Base-by-base conservation (phyloP, 352 stramenopile species). In the Lagenidium giganteum region DNA sequence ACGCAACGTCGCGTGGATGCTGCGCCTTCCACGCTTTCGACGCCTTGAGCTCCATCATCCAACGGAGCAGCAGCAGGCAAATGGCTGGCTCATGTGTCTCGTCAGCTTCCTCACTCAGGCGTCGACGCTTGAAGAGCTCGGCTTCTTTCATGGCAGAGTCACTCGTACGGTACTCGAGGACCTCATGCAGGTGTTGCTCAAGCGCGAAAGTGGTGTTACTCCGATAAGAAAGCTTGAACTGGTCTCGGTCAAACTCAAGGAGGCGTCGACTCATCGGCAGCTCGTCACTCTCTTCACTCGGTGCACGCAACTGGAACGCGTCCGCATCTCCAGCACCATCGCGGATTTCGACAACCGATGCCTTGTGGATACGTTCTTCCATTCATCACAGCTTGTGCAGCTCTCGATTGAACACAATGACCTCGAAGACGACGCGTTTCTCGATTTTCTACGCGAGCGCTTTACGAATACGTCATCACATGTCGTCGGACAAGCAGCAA, bases 341-440 rank as follows among this genome's bases (percentile, higher is more conserved):
- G 40, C 69, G 6, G 64, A 84, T 45, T 79, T 87, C 13, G 64
- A 84, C 30, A 80, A 74, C 13, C 67, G 60, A 13, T 17, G 50
- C 23, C 65, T 87, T 2, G 34, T 89, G 8, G 59, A 76, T 24
- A 56, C 44, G 27, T 40, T 67, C 24, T 53, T 87, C 24, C 38
- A 37, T 20, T 53, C 54, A 20, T 52, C 61, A 6, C 57, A 45
- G 4, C 54, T 90, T 1, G 37, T 70, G 26, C 48, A 47, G 1
- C 55, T 93, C 8, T 87, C 74, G 8, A 44, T 93, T 23, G 77
- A 89, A 41, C 77, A 93, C 46, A 90, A 87, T 29, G 75, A 90
- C 22, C 54, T 93, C 8, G 70, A 83, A 42, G 77, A 90, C 49
- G 64, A 78, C 27, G 64, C 71, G 17, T 86, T 93, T 26, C 17